Conservation (phyloP, 1,284 basidiomycete genomes). For the Sphagnurus paluster region DNA sequence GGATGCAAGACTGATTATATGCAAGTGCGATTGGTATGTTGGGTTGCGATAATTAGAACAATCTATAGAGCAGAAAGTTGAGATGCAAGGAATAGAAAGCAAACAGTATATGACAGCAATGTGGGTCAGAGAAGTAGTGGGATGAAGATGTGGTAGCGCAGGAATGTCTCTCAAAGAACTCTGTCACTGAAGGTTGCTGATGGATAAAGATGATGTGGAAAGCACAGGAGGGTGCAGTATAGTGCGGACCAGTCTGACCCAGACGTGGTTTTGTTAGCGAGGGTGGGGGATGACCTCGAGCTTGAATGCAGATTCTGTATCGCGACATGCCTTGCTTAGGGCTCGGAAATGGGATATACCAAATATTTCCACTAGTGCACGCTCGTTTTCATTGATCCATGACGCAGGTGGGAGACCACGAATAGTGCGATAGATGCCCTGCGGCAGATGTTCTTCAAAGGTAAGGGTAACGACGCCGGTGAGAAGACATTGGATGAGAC, state of each 20-base stretch:
- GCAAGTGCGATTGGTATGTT: constrained; percentile 26
- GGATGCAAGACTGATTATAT: constrained; percentile 20
- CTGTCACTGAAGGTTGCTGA: constrained; percentile 19
- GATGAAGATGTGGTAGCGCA: constrained; percentile 11
- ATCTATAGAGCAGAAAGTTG: constrained; percentile 29
- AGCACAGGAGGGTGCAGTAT: constrained; percentile 4
- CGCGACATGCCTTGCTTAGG: constrained; percentile 68
- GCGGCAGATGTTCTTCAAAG: constrained; percentile 67
- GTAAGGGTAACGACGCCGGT: constrained; percentile 77
- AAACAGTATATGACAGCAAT: constrained; percentile 36
- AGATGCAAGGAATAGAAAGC: constrained; percentile 26
- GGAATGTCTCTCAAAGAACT: constrained; percentile 15
- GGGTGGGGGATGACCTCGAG: constrained; percentile 54
- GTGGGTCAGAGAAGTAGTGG: constrained; percentile 22
- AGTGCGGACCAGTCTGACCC: not conserved
- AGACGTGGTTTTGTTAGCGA: constrained; percentile 28
- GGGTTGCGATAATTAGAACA: constrained; percentile 26
- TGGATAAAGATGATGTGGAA: constrained; percentile 17
- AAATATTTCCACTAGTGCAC: constrained; percentile 66
- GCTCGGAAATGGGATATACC: constrained; percentile 69
- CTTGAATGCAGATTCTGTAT: constrained; percentile 70
- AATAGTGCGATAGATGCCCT: constrained; percentile 68
- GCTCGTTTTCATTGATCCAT: constrained; percentile 72
- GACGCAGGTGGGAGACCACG: constrained; percentile 73
- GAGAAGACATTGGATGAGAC: constrained; percentile 76